These are phyloP conservation scores for Yueomyces sp. DNA, from an alignment of 805 yeast species.

Conservation along the genomic window DNA sequence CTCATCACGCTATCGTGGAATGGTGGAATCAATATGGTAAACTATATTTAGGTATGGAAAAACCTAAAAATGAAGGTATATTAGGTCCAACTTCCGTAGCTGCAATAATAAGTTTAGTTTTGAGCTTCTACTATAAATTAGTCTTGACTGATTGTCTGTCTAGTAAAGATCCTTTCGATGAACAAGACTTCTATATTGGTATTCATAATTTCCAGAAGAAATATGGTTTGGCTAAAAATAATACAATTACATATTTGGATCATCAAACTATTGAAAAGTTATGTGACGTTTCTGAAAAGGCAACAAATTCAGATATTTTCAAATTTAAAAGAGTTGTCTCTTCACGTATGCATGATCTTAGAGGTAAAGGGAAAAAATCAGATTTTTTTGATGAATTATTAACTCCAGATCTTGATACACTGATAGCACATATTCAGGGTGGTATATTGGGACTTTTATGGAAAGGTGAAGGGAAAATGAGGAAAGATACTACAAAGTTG, in stretches of 20 bases:
- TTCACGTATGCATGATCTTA: constrained; percentile 56
- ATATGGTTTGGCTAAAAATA: constrained; percentile 28
- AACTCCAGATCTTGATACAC: constrained; percentile 26
- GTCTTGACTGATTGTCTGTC: constrained; percentile 46
- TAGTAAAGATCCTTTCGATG: constrained; percentile 75
- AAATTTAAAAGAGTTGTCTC: constrained; percentile 56
- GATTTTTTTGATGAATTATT: constrained; percentile 26
- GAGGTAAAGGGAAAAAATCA: constrained; percentile 27
- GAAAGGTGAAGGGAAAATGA: constrained; percentile 35
- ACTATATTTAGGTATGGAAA: constrained; percentile 15
- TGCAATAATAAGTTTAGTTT: constrained; percentile 64
- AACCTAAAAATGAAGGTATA: constrained; percentile 33
- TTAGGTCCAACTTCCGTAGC: constrained; percentile 60
- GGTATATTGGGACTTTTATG: constrained; percentile 31
- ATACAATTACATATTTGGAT: constrained; percentile 41
- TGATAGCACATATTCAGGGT: constrained; percentile 20
- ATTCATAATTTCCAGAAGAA: constrained; percentile 72
- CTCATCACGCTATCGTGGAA: constrained; percentile 51
- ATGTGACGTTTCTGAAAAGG: constrained; percentile 34
- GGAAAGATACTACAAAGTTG: constrained; percentile 11
- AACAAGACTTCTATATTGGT: constrained; percentile 50
- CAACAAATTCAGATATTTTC: constrained; percentile 29
- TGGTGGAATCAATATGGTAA: constrained; percentile 80
- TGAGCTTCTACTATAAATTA: constrained; percentile 52
- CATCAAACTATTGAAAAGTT: constrained; percentile 38